These are phyloP conservation scores for Nematocida sp. DNA, from an alignment of 371 early-diverging fungal genomes.

Conservation along the genomic window DNA sequence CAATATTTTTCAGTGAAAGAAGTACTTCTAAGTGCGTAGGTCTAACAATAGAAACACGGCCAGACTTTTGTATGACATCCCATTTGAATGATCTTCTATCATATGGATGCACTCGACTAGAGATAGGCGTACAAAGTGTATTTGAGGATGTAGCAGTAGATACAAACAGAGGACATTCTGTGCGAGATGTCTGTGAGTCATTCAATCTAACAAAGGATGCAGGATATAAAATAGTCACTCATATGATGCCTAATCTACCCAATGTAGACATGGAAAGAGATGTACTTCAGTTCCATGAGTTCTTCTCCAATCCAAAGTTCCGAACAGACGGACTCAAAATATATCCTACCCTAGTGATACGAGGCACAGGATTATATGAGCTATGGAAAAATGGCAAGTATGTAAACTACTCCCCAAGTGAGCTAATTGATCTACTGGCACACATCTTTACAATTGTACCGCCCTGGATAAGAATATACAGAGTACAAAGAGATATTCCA, in stretches of 20 bases:
- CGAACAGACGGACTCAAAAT: conserved; percentile 96
- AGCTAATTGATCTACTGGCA: conserved; percentile 90
- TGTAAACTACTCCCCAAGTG: conserved; percentile 93
- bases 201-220: conserved; percentile 95
- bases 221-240: conserved; percentile 97
- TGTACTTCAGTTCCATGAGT: conserved; percentile 91
- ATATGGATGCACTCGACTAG: conserved; percentile 97
- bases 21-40: conserved; percentile 93
- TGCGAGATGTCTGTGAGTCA: conserved; percentile 86
- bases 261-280: conserved; percentile 99
- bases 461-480: conserved; percentile 98
- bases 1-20: conserved; percentile 79
- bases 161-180: conserved; percentile 97
- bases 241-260: conserved; percentile 99
- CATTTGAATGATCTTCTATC: conserved; percentile 92
- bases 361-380: conserved; percentile 97
- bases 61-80: conserved; percentile 93
- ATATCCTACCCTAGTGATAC: conserved; percentile 97
- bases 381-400: conserved; percentile 95
- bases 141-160: conserved; percentile 99
- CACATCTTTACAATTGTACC: conserved; percentile 89
- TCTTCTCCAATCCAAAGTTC: conserved; percentile 96
- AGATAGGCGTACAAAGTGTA: conserved; percentile 97
- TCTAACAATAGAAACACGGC: conserved; percentile 98
- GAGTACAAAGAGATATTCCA: conserved; percentile 99